Evolutionary conservation across 2,329 filamentous ascomycete genomes (phyloP).

Genomic region (Coniochaeta sp.): DNA sequence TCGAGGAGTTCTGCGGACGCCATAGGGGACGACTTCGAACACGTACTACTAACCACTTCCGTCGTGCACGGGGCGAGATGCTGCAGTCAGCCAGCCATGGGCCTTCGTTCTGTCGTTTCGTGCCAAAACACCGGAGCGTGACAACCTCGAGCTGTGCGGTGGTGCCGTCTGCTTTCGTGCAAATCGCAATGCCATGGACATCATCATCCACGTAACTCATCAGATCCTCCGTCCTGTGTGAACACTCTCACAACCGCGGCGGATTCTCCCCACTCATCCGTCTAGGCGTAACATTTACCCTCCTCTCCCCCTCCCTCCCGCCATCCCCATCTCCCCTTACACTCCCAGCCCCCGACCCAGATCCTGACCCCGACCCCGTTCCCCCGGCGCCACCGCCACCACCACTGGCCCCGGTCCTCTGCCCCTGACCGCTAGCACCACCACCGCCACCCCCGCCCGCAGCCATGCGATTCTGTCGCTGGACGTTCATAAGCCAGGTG

Average conservation of each 20-base stretch:
- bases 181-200: background rate
- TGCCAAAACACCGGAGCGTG: too few species aligned
- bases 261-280: slow-evolving; percentile 13
- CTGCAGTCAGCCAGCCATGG: too few species aligned
- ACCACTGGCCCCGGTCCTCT: slow-evolving; percentile 1
- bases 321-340: background rate
- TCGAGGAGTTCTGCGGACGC: too few species aligned
- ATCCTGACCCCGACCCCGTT: background rate
- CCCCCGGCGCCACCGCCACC: background rate
- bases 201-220: background rate
- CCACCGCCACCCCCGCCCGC: background rate
- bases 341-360: too few species aligned
- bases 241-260: slow-evolving; percentile 12
- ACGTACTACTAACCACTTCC: too few species aligned
- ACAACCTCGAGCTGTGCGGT: too few species aligned
- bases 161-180: background rate
- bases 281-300: slow-evolving; percentile 1
- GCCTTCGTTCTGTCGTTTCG: too few species aligned
- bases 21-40: too few species aligned
- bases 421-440: background rate
- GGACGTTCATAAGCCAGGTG: slow-evolving; percentile 47
- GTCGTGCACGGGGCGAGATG: too few species aligned
- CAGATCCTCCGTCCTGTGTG: too few species aligned
- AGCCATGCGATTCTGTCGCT: slow-evolving; percentile 9
- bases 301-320: background rate